Base-by-base conservation (phyloP, 108 stramenopile species). In the Skeletonema marinoi region DNA sequence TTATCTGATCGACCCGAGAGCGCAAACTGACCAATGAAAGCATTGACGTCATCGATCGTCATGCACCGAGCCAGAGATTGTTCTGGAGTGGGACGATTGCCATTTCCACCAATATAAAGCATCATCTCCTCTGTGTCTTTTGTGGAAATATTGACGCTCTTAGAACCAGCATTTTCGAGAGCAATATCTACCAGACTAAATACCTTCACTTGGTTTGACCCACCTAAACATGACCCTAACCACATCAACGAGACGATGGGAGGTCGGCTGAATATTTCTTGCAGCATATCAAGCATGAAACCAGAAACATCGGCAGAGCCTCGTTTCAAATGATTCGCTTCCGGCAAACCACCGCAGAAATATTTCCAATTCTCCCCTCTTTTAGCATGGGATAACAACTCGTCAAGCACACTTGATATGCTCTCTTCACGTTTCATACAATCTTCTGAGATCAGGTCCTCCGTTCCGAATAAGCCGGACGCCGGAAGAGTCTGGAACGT, bases 401-500 rank as follows among this genome's bases (percentile, higher is more conserved):
- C 89, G 32, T 91, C 86, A n/a, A 94, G 79, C n/a, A 84, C 73
- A 50, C 60, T 59, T 32, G 68, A 68, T 14, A 88, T 82, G 25
- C 66, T 73, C 41, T 68, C 72, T 3, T 72, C 60, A 44, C 12
- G 83, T 74, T 70, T 65, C 42, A n/a, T 74, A 71, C 30, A 71
- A 69, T 88, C 89, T 83, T 91, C 93, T 38, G 90, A 83, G 44
- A 94, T 76, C 29, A 94, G 82, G n/a, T 89, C 86, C 16, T 82
- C 75, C 7, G 83, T 84, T 32, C 93, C 93, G 65, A 94, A 64
- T 68, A 94, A 85, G 42, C 71, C 89, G 10, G 80, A 78, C 9
- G 83, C 70, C 25, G 63, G 51, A 16, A 90, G 72, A 11, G 78
- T 77, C 9, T 74, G 32, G 78, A 86, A 91, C 11, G 64, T 51